Evolutionary conservation across 192 early-diverging fungal species (phyloP).

Genomic region (Coemansia biformis): DNA sequence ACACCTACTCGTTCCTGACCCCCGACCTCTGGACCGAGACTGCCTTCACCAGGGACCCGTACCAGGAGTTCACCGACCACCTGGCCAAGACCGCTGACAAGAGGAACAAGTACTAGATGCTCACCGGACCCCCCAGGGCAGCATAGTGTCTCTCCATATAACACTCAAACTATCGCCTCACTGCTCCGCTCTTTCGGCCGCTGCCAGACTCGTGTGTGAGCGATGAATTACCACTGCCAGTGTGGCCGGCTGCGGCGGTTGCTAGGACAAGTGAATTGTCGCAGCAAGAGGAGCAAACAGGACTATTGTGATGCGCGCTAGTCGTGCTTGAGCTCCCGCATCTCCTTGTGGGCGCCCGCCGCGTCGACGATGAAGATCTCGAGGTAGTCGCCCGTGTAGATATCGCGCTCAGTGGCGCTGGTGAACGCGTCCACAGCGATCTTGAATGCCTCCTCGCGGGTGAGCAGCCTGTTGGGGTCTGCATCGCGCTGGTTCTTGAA

Average conservation of each 20-base stretch:
- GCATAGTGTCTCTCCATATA: too few species aligned
- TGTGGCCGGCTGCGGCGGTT: too few species aligned
- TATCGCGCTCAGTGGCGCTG: slow-evolving; percentile 95
- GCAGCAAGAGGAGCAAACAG: too few species aligned
- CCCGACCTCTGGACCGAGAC: slow-evolving; percentile 95
- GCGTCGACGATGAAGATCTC: slow-evolving; percentile 85
- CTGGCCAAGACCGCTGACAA: slow-evolving; percentile 57
- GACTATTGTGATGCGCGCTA: too few species aligned
- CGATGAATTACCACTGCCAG: too few species aligned
- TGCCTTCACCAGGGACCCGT: slow-evolving; percentile 81
- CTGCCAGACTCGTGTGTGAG: too few species aligned
- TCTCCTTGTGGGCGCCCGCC: slow-evolving; percentile 69
- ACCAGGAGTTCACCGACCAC: slow-evolving; percentile 85
- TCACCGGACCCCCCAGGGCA: too few species aligned
- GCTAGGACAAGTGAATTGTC: too few species aligned
- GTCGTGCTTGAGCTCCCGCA: slow-evolving; percentile 84
- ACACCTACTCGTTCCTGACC: slow-evolving; percentile 96
- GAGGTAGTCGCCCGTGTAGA: slow-evolving; percentile 94
- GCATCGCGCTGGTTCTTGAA: slow-evolving; percentile 61
- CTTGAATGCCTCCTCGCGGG: slow-evolving; percentile 53
- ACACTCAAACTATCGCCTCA: too few species aligned
- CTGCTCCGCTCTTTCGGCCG: too few species aligned
- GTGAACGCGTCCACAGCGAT: slow-evolving; percentile 96
- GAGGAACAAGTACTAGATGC: slow-evolving; percentile 42
- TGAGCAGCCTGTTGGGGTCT: slow-evolving; percentile 6